Evolutionary conservation across 257 asterid species (phyloP).

Genomic region (Scutellaria galericulata): DNA sequence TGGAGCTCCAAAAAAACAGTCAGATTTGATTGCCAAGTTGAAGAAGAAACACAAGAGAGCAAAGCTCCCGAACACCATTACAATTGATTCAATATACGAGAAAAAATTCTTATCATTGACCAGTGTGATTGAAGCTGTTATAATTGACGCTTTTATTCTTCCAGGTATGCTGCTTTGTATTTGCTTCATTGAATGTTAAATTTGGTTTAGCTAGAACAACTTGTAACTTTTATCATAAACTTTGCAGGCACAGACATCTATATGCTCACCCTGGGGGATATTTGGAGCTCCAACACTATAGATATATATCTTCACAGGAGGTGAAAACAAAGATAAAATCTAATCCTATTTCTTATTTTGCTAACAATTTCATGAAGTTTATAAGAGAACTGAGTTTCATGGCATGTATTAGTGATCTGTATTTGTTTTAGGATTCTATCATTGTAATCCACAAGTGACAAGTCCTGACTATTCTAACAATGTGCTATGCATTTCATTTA

Average conservation of each 20-base stretch:
- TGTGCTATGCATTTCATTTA: no score
- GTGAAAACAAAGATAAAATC: slow-evolving; percentile 40
- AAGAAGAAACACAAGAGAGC: slow-evolving; percentile 72
- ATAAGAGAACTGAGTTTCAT: background rate
- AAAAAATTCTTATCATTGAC: slow-evolving; percentile 73
- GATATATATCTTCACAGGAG: slow-evolving; percentile 94
- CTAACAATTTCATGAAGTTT: slow-evolving; percentile 3
- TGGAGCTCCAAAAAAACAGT: slow-evolving; percentile 79
- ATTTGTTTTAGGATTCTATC: background rate
- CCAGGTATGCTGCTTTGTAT: slow-evolving; percentile 62
- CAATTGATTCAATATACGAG: slow-evolving; percentile 86
- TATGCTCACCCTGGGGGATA: slow-evolving; percentile 89
- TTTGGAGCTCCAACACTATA: slow-evolving; percentile 91
- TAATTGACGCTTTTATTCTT: slow-evolving; percentile 70
- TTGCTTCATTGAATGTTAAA: slow-evolving; percentile 7
- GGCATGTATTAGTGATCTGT: slow-evolving; percentile 11
- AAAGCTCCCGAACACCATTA: slow-evolving; percentile 68
- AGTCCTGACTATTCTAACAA: no score
- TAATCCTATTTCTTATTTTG: background rate
- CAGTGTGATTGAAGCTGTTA: slow-evolving; percentile 90
- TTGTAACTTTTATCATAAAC: slow-evolving; percentile 16
- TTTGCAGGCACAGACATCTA: slow-evolving; percentile 74
- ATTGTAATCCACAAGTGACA: no score
- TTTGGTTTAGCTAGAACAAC: slow-evolving; percentile 1
- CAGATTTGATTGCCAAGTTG: slow-evolving; percentile 61